Conservation (phyloP, 2,329 filamentous ascomycete genomes). For the Emergomyces orientalis region DNA sequence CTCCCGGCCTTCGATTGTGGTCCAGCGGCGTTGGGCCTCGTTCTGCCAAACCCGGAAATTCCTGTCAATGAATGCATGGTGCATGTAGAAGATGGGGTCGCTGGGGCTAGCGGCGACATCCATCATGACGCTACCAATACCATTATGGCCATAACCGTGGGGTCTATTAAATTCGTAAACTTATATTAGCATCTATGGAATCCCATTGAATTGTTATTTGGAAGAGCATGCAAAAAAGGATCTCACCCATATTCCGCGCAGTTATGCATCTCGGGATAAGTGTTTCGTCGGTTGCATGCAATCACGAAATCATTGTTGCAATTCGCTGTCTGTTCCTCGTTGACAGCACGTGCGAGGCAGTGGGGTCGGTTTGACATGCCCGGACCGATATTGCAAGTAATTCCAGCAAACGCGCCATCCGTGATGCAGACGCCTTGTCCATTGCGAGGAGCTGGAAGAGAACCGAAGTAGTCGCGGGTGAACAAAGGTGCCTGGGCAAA, state of each 20-base stretch:
- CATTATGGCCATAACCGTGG: conserved; percentile 5
- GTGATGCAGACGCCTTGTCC: conserved; percentile 6
- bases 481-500: conserved; percentile 7
- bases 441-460: neutral
- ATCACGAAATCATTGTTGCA: conserved; percentile 5
- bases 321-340: neutral
- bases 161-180: neutral
- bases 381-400: conserved; percentile 9
- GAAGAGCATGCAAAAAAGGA: neutral
- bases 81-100: conserved; percentile 40
- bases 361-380: neutral
- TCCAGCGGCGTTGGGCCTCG: neutral
- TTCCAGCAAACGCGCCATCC: conserved; percentile 3
- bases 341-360: conserved; percentile 5
- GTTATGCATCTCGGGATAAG: conserved; percentile 1
- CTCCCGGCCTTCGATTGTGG: conserved; percentile 4
- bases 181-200: neutral
- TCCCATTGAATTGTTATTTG: neutral
- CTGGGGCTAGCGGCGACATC: conserved; percentile 38
- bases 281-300: neutral
- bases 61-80: conserved; percentile 40
- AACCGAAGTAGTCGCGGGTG: conserved; percentile 6
- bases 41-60: conserved; percentile 44
- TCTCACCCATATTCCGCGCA: conserved; percentile 7
- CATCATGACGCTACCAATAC: conserved; percentile 5